phyloP scores from a whole-genome alignment of 2,329 filamentous ascomycete genomes.

The Fusarium sp. region DNA sequence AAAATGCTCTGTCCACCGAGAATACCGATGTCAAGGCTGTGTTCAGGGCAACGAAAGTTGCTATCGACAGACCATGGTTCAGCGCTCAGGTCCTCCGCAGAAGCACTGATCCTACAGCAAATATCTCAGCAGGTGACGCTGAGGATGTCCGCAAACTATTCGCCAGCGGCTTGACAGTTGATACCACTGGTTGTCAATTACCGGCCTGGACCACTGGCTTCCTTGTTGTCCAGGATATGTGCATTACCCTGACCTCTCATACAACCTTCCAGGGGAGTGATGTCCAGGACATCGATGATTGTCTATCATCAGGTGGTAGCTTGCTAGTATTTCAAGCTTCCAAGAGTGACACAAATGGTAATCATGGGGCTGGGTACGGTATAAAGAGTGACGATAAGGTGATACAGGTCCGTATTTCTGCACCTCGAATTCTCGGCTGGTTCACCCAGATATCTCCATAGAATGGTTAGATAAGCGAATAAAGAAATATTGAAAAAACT shows the following conservation, averaged over 20 bases:
- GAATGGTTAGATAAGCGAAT: too few species aligned
- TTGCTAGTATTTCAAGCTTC: neutral
- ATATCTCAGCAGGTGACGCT: neutral
- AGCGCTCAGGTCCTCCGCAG: neutral
- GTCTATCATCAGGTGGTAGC: neutral
- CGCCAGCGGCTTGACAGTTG: neutral
- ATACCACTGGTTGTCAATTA: neutral
- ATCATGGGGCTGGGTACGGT: fast-evolving
- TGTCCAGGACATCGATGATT: fast-evolving
- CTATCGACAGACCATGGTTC: neutral
- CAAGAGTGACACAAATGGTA: neutral
- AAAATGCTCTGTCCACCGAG: neutral
- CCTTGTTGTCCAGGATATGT: neutral
- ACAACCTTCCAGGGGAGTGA: too few species aligned
- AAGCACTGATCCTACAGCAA: neutral
- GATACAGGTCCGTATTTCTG: neutral
- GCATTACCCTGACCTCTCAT: neutral
- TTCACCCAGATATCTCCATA: neutral
- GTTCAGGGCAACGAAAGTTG: neutral
- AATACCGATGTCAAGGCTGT: neutral
- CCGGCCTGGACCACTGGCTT: neutral
- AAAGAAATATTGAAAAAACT: too few species aligned
- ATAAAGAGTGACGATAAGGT: fast-evolving
- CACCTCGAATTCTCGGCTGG: neutral
- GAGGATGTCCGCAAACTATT: neutral